A percentile compares a stretch with the other conserved stretches of the same genome.
phyloP scores from a whole-genome alignment of 345 rosid species.

The Gynandropsis gynandra region DNA sequence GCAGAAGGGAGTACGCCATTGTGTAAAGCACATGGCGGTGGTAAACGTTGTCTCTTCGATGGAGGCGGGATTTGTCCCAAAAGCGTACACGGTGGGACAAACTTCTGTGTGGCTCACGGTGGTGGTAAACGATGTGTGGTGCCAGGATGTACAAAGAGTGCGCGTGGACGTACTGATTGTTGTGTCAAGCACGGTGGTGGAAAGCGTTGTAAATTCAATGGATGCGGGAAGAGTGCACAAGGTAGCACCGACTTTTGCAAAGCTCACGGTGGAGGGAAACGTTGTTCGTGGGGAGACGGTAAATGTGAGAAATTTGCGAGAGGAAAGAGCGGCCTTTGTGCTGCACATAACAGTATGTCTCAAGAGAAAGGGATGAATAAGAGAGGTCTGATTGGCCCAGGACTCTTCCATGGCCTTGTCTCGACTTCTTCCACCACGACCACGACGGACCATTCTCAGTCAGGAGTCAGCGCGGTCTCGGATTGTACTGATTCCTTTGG shows the following conservation, averaged over 20 bases:
- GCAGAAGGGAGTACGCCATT: conserved; percentile 96
- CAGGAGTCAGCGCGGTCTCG: conserved; percentile 51
- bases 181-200: conserved; percentile 96
- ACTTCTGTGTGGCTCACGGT: conserved; percentile 91
- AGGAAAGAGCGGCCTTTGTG: conserved; percentile 91
- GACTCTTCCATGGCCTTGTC: conserved; percentile 87
- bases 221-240: conserved; percentile 93
- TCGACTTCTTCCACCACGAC: conserved; percentile 47
- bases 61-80: conserved; percentile 97
- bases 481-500: conserved; percentile 61
- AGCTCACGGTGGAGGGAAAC: conserved; percentile 94
- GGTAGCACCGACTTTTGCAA: conserved; percentile 95
- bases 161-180: conserved; percentile 92
- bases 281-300: conserved; percentile 56
- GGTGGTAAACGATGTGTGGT: conserved; percentile 95
- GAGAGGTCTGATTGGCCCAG: conserved; percentile 59
- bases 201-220: conserved; percentile 56
- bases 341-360: conserved; percentile 75
- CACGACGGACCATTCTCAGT: conserved; percentile 50
- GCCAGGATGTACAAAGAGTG: conserved; percentile 81
- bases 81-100: conserved; percentile 92
- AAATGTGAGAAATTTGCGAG: conserved; percentile 93
- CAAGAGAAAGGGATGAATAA: conserved; percentile 40
- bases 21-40: conserved; percentile 97
- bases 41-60: conserved; percentile 80